Conservation (phyloP, 805 yeast genomes). For the Naumovozyma baii region DNA sequence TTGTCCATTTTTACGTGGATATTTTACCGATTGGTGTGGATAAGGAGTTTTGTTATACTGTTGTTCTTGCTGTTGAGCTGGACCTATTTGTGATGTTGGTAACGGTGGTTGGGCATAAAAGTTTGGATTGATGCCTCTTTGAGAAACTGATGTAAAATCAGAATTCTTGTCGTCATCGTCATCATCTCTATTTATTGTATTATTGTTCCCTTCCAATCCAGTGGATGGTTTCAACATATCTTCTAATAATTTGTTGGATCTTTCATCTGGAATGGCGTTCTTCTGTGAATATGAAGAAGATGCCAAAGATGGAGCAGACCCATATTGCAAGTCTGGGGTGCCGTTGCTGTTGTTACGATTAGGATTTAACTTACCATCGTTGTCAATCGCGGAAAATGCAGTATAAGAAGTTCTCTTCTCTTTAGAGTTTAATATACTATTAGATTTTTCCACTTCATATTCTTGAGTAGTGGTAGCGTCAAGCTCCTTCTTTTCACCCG, state of each 20-base stretch:
- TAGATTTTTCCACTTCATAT: neutral
- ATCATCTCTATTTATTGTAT: slow-evolving; percentile 3
- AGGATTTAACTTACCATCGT: slow-evolving; percentile 3
- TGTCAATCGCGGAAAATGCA: slow-evolving; percentile 19
- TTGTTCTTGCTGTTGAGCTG: slow-evolving; percentile 3
- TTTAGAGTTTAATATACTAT: neutral
- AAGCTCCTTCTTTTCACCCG: slow-evolving; percentile 4
- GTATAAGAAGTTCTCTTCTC: slow-evolving; percentile 6
- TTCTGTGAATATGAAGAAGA: slow-evolving; percentile 18
- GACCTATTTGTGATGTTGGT: neutral
- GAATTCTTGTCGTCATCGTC: slow-evolving; percentile 35
- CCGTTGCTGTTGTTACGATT: neutral
- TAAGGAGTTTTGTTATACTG: slow-evolving; percentile 11
- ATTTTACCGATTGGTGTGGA: slow-evolving; percentile 10
- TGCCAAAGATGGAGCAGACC: slow-evolving; percentile 13
- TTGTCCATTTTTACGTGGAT: slow-evolving; percentile 9
- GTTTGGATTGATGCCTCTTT: slow-evolving; percentile 58
- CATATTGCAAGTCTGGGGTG: slow-evolving; percentile 1
- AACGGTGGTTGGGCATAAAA: slow-evolving; percentile 26
- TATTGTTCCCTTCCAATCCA: slow-evolving; percentile 6
- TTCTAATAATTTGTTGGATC: slow-evolving; percentile 15
- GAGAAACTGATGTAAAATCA: slow-evolving; percentile 71
- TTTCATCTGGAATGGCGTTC: slow-evolving; percentile 10
- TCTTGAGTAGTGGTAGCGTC: neutral
- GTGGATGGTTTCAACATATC: slow-evolving; percentile 14